Evolutionary conservation across 176 grass and related monocot genomes (phyloP).

Genomic region (Aegilops tauschii): DNA sequence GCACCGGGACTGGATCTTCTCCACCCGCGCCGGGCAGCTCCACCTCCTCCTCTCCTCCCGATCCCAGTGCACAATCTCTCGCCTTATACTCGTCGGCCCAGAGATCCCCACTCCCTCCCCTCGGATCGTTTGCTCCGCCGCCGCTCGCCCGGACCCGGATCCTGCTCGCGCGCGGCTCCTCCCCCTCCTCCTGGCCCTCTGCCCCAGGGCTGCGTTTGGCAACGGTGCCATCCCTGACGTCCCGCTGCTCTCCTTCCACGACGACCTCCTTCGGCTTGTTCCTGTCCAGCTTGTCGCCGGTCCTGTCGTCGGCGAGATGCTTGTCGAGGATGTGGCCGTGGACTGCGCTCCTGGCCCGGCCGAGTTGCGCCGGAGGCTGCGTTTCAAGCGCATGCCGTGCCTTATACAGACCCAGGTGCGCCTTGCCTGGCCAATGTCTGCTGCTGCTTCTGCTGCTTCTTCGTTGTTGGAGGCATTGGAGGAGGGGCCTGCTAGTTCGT

Average conservation of each 20-base stretch:
- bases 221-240: constrained; percentile 40
- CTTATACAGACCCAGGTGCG: constrained; percentile 81
- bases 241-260: constrained; percentile 81
- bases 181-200: constrained; percentile 69
- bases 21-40: constrained; percentile 68
- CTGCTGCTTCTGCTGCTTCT: constrained; percentile 2
- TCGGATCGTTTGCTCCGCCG: constrained; percentile 16
- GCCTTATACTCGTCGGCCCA: constrained; percentile 62
- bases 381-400: constrained; percentile 88
- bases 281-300: constrained; percentile 42
- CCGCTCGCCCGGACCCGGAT: constrained; percentile 35
- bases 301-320: constrained; percentile 66
- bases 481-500: constrained; percentile 11
- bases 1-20: constrained; percentile 93
- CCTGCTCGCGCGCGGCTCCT: constrained; percentile 38
- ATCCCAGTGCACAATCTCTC: constrained; percentile 31
- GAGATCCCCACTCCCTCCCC: constrained; percentile 34
- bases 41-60: constrained; percentile 63
- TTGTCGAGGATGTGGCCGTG: constrained; percentile 76
- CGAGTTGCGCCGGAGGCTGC: constrained; percentile 55
- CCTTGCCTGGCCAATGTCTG: constrained; percentile 10
- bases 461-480: constrained; percentile 28
- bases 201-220: constrained; percentile 54
- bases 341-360: not conserved
- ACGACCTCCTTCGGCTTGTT: constrained; percentile 46